Conservation (phyloP, 805 yeast species). For the Starmerella kuoi region DNA sequence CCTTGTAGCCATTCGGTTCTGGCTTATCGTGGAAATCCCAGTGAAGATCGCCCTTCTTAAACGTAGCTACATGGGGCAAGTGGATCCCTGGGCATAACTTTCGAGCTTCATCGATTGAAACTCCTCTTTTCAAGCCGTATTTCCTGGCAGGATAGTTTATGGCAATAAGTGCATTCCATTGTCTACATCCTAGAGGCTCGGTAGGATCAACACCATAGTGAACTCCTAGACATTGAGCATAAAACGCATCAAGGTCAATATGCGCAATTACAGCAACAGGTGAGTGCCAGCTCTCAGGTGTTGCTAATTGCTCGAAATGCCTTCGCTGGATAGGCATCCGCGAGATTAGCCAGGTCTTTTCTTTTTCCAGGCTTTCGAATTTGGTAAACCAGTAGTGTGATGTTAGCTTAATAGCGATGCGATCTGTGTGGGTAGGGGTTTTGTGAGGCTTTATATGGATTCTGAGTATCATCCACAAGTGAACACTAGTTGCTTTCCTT, state of each 20-base stretch:
- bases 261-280: conserved; percentile 73
- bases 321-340: conserved; percentile 10
- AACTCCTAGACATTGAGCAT: conserved; percentile 84
- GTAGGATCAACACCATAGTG: conserved; percentile 50
- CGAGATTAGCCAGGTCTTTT: not conserved
- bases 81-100: conserved; percentile 64
- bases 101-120: conserved; percentile 51
- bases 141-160: conserved; percentile 71
- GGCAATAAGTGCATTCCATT: conserved; percentile 84
- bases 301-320: conserved; percentile 19
- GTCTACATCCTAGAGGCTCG: conserved; percentile 87
- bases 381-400: not conserved
- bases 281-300: conserved; percentile 34
- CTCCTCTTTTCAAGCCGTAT: conserved; percentile 72
- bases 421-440: too few relatives aligned
- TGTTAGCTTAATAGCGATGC: not conserved
- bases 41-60: conserved; percentile 67
- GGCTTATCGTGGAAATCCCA: conserved; percentile 60
- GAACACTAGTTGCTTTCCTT: too few relatives aligned
- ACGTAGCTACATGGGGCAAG: conserved; percentile 87
- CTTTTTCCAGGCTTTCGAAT: not conserved
- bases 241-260: conserved; percentile 87
- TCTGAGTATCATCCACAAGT: too few relatives aligned
- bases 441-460: too few relatives aligned
- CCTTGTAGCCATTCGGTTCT: conserved; percentile 58